A percentile compares a stretch with the other conserved stretches of the same genome.
Conservation (phyloP, 768 basidiomycete species). For the Tricholoma terreum region DNA sequence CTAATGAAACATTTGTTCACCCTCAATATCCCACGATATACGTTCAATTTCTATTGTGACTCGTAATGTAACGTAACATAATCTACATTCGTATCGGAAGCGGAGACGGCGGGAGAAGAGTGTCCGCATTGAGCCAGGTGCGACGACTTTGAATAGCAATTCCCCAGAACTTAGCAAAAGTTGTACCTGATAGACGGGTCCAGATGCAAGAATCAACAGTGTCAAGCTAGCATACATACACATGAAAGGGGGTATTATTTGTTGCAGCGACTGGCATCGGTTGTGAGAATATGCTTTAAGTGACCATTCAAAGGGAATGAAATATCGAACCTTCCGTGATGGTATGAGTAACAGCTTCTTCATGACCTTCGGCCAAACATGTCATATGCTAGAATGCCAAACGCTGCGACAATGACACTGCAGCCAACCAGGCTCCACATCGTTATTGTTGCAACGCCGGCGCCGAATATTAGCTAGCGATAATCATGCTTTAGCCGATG, state of each 20-base stretch:
- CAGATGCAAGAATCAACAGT: too few relatives aligned
- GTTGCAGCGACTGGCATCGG: too few relatives aligned
- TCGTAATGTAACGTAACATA: background rate
- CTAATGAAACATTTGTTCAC: conserved; percentile 14
- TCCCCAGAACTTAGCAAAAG: too few relatives aligned
- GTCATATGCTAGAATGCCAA: conserved; percentile 75
- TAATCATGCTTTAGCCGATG: background rate
- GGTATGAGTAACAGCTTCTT: background rate
- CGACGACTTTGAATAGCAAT: too few relatives aligned
- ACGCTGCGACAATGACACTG: conserved; percentile 76
- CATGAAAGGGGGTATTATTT: too few relatives aligned
- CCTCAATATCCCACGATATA: conserved; percentile 4
- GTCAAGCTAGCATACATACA: too few relatives aligned
- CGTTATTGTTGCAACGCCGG: conserved; percentile 58
- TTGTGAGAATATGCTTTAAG: too few relatives aligned
- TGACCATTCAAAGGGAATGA: background rate
- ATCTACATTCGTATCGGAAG: too few relatives aligned
- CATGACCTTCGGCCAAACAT: conserved; percentile 43
- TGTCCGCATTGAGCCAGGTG: too few relatives aligned
- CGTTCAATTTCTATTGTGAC: background rate
- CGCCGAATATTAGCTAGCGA: conserved; percentile 54
- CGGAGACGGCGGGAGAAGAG: too few relatives aligned
- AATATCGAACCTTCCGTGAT: background rate
- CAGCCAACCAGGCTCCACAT: conserved; percentile 75
- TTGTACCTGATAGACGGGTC: too few relatives aligned